Percentiles rank a stretch among this genome's conserved stretches.
Conservation (phyloP, 2,329 filamentous ascomycete genomes). For the Pseudophaeomoniella oleicola region DNA sequence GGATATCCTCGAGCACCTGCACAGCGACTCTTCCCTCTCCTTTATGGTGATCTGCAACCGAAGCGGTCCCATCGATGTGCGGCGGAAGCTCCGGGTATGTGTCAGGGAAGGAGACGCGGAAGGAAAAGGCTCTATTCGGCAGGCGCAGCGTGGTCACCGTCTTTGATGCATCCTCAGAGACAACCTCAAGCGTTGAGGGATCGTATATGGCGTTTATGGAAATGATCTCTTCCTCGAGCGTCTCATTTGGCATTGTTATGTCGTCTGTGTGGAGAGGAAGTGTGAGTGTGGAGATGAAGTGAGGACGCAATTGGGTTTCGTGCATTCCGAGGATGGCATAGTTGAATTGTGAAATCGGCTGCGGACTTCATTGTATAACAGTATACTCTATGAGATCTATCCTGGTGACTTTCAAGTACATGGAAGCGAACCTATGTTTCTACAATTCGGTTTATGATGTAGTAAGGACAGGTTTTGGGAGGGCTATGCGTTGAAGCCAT, state of each 20-base stretch:
- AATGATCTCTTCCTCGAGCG: conserved; percentile 31
- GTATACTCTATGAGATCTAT: too few species aligned
- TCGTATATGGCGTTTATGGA: conserved; percentile 45
- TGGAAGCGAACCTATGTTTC: too few species aligned
- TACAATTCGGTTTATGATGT: too few species aligned
- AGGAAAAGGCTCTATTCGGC: conserved; percentile 35
- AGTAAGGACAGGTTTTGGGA: too few species aligned
- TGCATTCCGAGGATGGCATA: too few species aligned
- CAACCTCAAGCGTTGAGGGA: conserved; percentile 35
- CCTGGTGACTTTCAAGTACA: too few species aligned
- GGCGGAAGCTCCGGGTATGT: conserved; percentile 66
- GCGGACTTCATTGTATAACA: too few species aligned
- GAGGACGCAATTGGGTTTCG: too few species aligned
- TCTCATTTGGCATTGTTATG: conserved; percentile 18
- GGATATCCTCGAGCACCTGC: conserved; percentile 50
- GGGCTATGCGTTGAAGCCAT: too few species aligned
- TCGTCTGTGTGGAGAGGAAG: too few species aligned
- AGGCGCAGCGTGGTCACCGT: conserved; percentile 43
- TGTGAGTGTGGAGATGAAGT: too few species aligned
- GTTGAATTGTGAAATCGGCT: too few species aligned
- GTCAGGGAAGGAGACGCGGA: conserved; percentile 51
- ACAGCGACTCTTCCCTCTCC: conserved; percentile 61
- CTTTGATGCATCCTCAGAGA: conserved; percentile 13
- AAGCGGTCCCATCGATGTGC: conserved; percentile 61
- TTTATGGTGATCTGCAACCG: conserved; percentile 52